Evolutionary conservation across 352 stramenopile genomes (phyloP).

Genomic region (Pythium phragmiticola): DNA sequence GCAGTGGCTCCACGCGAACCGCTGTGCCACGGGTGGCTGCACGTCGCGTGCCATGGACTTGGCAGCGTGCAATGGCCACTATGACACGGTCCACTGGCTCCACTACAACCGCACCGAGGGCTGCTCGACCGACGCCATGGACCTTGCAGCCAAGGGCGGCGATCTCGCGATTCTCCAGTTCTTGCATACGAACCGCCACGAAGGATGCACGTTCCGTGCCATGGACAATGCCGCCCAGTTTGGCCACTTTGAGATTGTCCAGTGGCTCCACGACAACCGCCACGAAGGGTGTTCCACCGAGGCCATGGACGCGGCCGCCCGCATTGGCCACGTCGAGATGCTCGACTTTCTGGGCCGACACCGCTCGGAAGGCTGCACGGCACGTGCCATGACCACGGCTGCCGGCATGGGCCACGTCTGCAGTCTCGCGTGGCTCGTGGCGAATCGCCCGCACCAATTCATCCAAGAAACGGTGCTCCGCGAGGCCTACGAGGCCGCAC

Average conservation of each 20-base stretch:
- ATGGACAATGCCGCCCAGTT: constrained; percentile 28
- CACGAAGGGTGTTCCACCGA: constrained; percentile 22
- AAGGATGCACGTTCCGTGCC: constrained; percentile 26
- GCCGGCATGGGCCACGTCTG: background rate
- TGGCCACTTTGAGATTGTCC: constrained; percentile 24
- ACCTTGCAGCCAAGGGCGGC: constrained; percentile 24
- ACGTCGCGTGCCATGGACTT: constrained; percentile 23
- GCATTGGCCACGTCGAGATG: constrained; percentile 20
- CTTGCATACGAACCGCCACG: constrained; percentile 15
- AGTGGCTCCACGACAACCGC: constrained; percentile 26
- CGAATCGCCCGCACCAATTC: constrained; percentile 7
- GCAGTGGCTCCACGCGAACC: constrained; percentile 26
- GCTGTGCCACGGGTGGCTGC: constrained; percentile 3
- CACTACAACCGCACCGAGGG: constrained; percentile 21
- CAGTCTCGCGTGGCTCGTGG: constrained; percentile 12
- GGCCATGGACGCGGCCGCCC: constrained; percentile 23
- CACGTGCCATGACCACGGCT: constrained; percentile 7
- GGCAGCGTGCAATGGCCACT: constrained; percentile 24
- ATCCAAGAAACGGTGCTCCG: background rate
- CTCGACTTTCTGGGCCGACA: constrained; percentile 15
- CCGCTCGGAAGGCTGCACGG: constrained; percentile 21
- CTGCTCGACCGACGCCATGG: constrained; percentile 29
- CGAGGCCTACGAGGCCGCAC: background rate
- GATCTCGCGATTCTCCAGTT: constrained; percentile 24
- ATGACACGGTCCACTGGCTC: constrained; percentile 16